phyloP scores from a whole-genome alignment of 805 yeast species.

The Saturnispora mendoncae region DNA sequence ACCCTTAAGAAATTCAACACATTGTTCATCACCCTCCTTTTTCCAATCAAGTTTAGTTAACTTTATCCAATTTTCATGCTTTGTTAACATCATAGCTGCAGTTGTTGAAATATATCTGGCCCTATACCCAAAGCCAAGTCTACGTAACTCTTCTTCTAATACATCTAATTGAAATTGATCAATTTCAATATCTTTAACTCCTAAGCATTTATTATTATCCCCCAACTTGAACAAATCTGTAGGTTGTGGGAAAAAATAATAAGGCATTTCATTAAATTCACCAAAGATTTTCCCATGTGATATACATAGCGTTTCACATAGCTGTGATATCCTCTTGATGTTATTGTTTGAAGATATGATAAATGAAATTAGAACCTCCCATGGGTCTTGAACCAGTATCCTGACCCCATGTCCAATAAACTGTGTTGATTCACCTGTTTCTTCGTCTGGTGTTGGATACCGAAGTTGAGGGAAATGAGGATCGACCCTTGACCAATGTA shows the following conservation, averaged over 20 bases:
- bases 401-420: conserved; percentile 38
- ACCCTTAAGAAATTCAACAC: conserved; percentile 47
- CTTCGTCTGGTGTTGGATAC: conserved; percentile 8
- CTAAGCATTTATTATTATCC: conserved; percentile 9
- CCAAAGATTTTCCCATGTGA: conserved; percentile 60
- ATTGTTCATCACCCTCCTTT: conserved; percentile 30
- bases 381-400: conserved; percentile 87
- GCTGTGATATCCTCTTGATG: conserved; percentile 82
- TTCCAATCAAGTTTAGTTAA: conserved; percentile 31
- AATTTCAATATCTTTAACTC: conserved; percentile 9
- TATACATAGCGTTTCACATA: conserved; percentile 74
- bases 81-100: conserved; percentile 45
- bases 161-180: conserved; percentile 6
- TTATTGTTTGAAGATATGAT: conserved; percentile 96
- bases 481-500: conserved; percentile 55
- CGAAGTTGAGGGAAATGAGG: conserved; percentile 30
- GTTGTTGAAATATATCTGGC: conserved; percentile 83
- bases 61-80: conserved; percentile 31
- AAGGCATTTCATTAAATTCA: conserved; percentile 42
- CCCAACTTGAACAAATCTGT: conserved; percentile 30
- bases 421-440: not conserved
- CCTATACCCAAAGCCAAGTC: conserved; percentile 76
- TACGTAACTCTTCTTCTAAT: conserved; percentile 32
- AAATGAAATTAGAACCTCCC: conserved; percentile 88
- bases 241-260: conserved; percentile 71